Conservation (phyloP, 352 stramenopile species). For the Globisporangium echinulatum region DNA sequence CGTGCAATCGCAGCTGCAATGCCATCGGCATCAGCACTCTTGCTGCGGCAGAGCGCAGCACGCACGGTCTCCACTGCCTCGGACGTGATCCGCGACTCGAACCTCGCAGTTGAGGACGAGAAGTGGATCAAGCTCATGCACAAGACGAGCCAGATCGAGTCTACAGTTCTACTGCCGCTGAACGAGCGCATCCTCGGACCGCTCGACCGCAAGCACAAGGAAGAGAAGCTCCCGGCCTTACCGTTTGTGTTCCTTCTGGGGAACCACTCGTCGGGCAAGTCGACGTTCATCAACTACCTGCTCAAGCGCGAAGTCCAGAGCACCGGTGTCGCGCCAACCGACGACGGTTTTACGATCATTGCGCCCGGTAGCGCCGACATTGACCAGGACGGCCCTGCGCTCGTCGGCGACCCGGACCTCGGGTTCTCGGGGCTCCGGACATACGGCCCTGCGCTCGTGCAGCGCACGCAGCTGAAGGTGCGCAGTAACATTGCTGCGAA, state of each 20-base stretch:
- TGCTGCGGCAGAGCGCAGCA: background rate
- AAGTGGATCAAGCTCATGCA: slow-evolving; percentile 84
- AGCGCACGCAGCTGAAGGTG: slow-evolving; percentile 98
- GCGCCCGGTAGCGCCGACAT: slow-evolving; percentile 93
- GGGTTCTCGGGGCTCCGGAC: slow-evolving; percentile 94
- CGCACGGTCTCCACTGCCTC: slow-evolving; percentile 8
- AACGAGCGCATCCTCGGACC: slow-evolving; percentile 85
- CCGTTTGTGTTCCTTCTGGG: slow-evolving; percentile 99
- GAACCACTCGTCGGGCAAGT: slow-evolving; percentile 99
- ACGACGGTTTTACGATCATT: slow-evolving; percentile 99
- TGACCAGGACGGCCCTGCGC: slow-evolving; percentile 94
- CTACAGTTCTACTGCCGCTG: slow-evolving; percentile 65
- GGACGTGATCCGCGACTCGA: slow-evolving; percentile 22
- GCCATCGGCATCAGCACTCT: background rate
- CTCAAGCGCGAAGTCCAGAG: slow-evolving; percentile 94
- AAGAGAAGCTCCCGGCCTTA: slow-evolving; percentile 89
- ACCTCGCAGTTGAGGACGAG: slow-evolving; percentile 38
- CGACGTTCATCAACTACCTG: slow-evolving; percentile 99
- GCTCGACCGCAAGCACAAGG: slow-evolving; percentile 84
- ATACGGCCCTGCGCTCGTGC: slow-evolving; percentile 96
- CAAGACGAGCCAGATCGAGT: slow-evolving; percentile 69
- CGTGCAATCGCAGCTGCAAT: slow-evolving; percentile 2
- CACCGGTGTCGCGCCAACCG: slow-evolving; percentile 98
- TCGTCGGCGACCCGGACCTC: slow-evolving; percentile 96
- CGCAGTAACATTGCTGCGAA: slow-evolving; percentile 89